Evolutionary conservation across 208 protist species (phyloP).

Genomic region (Acanthamoeba triangularis): DNA sequence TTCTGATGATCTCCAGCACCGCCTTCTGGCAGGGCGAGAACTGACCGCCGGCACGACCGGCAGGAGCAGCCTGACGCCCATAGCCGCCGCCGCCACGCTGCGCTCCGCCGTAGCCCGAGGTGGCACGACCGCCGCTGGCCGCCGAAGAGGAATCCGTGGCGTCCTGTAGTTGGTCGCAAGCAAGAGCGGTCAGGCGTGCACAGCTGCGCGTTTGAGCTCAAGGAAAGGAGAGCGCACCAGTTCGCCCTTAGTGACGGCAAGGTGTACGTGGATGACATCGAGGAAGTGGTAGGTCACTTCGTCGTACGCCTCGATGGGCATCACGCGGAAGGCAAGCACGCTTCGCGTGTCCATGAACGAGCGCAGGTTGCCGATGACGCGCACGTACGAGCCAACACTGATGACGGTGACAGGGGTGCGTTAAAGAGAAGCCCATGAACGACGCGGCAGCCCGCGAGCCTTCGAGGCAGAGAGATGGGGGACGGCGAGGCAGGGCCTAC

Average conservation of each 20-base stretch:
- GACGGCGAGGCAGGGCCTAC: neutral
- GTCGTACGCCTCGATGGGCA: neutral
- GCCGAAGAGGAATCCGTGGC: neutral
- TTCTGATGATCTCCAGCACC: neutral
- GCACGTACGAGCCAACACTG: slow-evolving; percentile 44
- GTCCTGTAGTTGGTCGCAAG: neutral
- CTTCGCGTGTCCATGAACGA: slow-evolving; percentile 59
- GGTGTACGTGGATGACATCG: slow-evolving; percentile 61
- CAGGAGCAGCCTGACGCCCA: neutral
- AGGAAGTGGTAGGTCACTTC: slow-evolving; percentile 65
- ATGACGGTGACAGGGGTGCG: neutral
- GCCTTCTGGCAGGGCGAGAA: neutral
- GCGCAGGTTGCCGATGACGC: slow-evolving; percentile 64
- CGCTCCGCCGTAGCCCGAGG: neutral
- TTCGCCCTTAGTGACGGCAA: neutral
- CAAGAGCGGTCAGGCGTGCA: neutral
- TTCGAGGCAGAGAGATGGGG: neutral
- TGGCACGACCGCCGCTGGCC: neutral
- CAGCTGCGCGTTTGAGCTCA: neutral
- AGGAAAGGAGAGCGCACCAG: slow-evolving; percentile 4
- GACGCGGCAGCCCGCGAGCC: too few relatives aligned
- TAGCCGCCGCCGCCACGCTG: neutral
- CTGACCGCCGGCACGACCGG: neutral
- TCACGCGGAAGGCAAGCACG: slow-evolving; percentile 39
- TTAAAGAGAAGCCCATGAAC: neutral